Conservation (phyloP, 139 green algal species). For the Nannochloris sp. region DNA sequence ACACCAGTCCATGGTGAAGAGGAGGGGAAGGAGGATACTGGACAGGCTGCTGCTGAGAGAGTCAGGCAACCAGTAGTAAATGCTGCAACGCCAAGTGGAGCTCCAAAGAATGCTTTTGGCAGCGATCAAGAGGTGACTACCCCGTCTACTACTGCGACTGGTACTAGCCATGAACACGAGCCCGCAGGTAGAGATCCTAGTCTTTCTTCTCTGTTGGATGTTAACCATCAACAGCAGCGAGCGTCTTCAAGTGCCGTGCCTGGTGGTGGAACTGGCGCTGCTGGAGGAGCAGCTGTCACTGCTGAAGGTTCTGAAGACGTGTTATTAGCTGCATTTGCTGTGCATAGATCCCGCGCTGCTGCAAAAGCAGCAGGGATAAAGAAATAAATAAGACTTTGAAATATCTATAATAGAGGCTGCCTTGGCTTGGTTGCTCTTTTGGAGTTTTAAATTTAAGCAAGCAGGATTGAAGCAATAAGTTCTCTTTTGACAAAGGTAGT, state of each 20-base stretch:
- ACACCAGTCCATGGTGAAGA: no score
- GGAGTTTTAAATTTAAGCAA: no score
- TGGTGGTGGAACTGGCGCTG: constrained; percentile 37
- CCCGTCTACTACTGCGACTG: background rate
- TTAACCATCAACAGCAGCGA: constrained; percentile 24
- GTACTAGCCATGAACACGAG: background rate
- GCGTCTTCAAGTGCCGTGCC: constrained; percentile 41
- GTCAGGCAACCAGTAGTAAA: background rate
- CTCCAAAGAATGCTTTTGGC: background rate
- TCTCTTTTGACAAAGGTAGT: no score
- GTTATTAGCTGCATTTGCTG: no score
- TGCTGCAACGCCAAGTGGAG: background rate
- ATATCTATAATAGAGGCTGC: no score
- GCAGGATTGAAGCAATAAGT: no score
- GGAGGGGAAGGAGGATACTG: background rate
- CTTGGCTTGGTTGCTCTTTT: no score
- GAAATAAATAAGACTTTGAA: no score
- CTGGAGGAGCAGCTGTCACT: constrained; percentile 22
- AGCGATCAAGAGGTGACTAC: background rate
- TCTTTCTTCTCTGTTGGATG: background rate
- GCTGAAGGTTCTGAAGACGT: no score
- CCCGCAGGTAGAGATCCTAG: constrained; percentile 3
- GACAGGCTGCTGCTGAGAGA: background rate
- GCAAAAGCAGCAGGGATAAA: no score
- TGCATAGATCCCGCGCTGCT: no score